Base-by-base conservation (phyloP, 164 flowering plant species). In the Chimonanthus salicifolius region DNA sequence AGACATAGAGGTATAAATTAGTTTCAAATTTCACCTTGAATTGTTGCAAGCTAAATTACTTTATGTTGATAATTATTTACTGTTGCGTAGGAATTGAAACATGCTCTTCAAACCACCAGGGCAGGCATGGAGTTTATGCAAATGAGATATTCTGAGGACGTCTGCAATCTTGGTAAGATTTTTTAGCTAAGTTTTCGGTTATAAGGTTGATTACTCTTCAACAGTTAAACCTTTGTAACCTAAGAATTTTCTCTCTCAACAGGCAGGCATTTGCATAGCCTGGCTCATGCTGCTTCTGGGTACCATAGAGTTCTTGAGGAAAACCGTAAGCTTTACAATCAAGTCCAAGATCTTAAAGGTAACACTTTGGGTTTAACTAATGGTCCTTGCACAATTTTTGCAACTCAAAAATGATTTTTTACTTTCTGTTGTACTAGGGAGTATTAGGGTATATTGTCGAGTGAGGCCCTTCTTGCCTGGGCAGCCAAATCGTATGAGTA, bases 321-420 rank as follows among this genome's bases (percentile, higher is more conserved):
- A 84, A 96, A 96, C 73, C 91, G 98, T 63, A 92, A 88, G 81
- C 81, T 96, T 54, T 96, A 92, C 82, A 96, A 96, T 83, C 94
- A 92, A 89, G 99, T 96, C 60, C 98, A 94, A 72, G 99, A 96
- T 80, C 96, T 96, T 63, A 96, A 96, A 81, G 99, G 99, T 96
- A 80, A 78, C 21, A 70, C 43, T 15, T 16, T 45, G 8, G 50
- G 47, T 58, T 64, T 46, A 60, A 45, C 46, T 20, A 9, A 9
- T 13, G n/a, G 68, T 8, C 9, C 45, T 10, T 66, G 13, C 13
- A 44, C 7, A 44, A 66, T 4, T 33, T 5, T 33, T 13, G 46
- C 9, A 66, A 62, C 45, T 44, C 47, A 66, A 45, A 65, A 72
- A 60, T 33, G 47, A 33, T 70, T 62, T 69, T 71, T 58, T n/a